Conservation (phyloP, 805 yeast genomes). For the Pichia nakasei region DNA sequence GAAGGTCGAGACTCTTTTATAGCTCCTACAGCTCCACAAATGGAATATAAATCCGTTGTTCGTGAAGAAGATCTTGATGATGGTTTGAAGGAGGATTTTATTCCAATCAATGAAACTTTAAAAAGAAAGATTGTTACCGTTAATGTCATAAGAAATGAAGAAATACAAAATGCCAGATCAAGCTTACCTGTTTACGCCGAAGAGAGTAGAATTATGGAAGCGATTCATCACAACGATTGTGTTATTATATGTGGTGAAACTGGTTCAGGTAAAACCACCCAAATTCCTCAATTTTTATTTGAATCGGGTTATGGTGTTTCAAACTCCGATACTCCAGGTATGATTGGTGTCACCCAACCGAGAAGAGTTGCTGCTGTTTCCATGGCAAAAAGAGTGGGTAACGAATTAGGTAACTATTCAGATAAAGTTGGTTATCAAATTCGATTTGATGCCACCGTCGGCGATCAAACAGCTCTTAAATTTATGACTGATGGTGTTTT, state of each 20-base stretch:
- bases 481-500: slow-evolving; percentile 95
- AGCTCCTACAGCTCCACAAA: slow-evolving; percentile 41
- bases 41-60: slow-evolving; percentile 45
- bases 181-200: slow-evolving; percentile 82
- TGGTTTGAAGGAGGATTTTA: slow-evolving; percentile 49
- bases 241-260: slow-evolving; percentile 94
- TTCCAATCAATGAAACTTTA: slow-evolving; percentile 47
- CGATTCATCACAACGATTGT: slow-evolving; percentile 84
- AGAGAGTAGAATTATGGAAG: slow-evolving; percentile 93
- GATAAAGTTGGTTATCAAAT: slow-evolving; percentile 71
- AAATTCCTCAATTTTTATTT: slow-evolving; percentile 89
- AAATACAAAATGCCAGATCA: slow-evolving; percentile 58
- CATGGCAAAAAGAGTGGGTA: slow-evolving; percentile 74
- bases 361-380: slow-evolving; percentile 92
- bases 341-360: slow-evolving; percentile 96
- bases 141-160: slow-evolving; percentile 53
- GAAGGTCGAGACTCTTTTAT: slow-evolving; percentile 49
- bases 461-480: slow-evolving; percentile 61
- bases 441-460: slow-evolving; percentile 65
- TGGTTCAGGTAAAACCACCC: slow-evolving; percentile 98
- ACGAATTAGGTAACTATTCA: slow-evolving; percentile 68
- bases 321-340: slow-evolving; percentile 66
- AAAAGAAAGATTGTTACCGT: slow-evolving; percentile 60
- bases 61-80: slow-evolving; percentile 68
- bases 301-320: slow-evolving; percentile 82